phyloP scores from a whole-genome alignment of 2,329 filamentous ascomycete genomes.

The Pleurostoma richardsiae region DNA sequence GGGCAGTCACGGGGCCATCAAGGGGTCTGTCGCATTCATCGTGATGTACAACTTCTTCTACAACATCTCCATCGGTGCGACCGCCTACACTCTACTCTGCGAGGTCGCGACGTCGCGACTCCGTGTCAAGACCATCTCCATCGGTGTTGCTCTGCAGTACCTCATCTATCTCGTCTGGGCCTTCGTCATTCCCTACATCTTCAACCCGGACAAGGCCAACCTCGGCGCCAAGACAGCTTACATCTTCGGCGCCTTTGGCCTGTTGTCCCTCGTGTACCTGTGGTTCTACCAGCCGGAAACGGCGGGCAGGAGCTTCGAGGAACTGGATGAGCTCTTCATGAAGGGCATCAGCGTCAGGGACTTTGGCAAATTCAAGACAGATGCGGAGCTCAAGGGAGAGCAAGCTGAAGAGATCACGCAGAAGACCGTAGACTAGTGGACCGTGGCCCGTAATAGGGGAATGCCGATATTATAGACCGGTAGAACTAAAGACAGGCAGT shows the following conservation, averaged over 20 bases:
- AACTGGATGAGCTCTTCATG: conserved; percentile 3
- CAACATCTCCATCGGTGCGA: conserved; percentile 29
- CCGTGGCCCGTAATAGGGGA: too few species aligned
- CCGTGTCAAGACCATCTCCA: conserved; percentile 29
- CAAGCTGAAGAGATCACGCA: background rate
- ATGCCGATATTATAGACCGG: too few species aligned
- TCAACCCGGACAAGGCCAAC: conserved; percentile 18
- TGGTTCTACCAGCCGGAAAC: conserved; percentile 24
- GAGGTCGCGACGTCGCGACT: conserved; percentile 27
- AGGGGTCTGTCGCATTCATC: conserved; percentile 13
- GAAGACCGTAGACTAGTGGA: too few species aligned
- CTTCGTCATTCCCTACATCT: conserved; percentile 11
- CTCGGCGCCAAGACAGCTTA: conserved; percentile 26
- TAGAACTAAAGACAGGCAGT: too few species aligned
- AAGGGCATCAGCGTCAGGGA: conserved; percentile 1
- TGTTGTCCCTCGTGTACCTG: conserved; percentile 17
- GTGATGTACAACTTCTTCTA: conserved; percentile 26
- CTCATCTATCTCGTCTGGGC: conserved; percentile 8
- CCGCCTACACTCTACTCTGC: conserved; percentile 26
- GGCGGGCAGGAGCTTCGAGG: background rate
- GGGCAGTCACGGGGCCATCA: background rate
- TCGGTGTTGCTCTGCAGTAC: conserved; percentile 25
- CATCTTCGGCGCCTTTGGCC: conserved; percentile 20
- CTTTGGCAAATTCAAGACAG: background rate
- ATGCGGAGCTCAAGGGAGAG: background rate